Percentiles rank a stretch among this genome's conserved stretches.
Evolutionary conservation across 495 filamentous ascomycete genomes (phyloP).

Genomic region (Neurospora discreta): DNA sequence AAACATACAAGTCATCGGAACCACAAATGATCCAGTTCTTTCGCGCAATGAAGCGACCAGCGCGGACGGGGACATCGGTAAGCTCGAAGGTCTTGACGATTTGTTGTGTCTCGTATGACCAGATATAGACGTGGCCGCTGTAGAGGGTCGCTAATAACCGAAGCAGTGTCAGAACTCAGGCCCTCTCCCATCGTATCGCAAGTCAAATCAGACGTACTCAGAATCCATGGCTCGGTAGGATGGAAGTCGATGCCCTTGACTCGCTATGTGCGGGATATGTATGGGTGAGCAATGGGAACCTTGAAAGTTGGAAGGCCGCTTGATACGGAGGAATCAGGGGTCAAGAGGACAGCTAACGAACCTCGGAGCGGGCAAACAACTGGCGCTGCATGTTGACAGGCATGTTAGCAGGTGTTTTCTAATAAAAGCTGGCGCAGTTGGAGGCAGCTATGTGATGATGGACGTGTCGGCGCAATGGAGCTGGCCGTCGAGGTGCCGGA

Average conservation of each 20-base stretch:
- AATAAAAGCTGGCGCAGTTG: not conserved
- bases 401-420: conserved; percentile 12
- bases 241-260: conserved; percentile 98
- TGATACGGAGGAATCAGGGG: conserved; percentile 32
- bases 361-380: conserved; percentile 26
- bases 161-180: conserved; percentile 1
- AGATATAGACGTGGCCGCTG: conserved; percentile 98
- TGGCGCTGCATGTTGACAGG: conserved; percentile 24
- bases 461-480: conserved; percentile 4
- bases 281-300: conserved; percentile 3
- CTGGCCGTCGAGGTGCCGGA: not conserved
- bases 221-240: conserved; percentile 91
- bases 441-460: not conserved
- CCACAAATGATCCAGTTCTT: conserved; percentile 99
- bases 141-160: conserved; percentile 54
- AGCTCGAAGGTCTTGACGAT: conserved; percentile 99
- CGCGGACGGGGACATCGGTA: conserved; percentile 95
- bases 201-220: conserved; percentile 36
- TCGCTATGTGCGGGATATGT: conserved; percentile 49
- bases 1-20: conserved; percentile 93
- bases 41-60: conserved; percentile 89
- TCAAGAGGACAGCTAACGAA: conserved; percentile 59
- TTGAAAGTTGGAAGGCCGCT: not conserved
- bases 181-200: not conserved
- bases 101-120: conserved; percentile 95